Conservation (phyloP, 164 flowering plant genomes). For the Magnolia officinalis region DNA sequence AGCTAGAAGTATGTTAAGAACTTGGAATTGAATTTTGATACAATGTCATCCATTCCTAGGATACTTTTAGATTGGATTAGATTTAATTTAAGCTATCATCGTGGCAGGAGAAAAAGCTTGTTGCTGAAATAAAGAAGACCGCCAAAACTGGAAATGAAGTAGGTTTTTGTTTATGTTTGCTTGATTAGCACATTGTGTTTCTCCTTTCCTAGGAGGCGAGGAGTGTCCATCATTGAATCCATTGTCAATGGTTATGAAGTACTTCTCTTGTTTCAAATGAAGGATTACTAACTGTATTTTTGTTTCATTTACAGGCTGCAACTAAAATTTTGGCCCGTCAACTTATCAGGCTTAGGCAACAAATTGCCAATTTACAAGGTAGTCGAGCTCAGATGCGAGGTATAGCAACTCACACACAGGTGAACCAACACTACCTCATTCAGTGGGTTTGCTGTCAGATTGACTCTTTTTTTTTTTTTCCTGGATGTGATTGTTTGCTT, state of each 20-base stretch:
- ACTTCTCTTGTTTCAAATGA: not conserved
- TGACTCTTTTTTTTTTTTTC: not conserved
- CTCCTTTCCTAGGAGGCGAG: not conserved
- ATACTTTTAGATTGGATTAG: not conserved
- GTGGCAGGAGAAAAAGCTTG: constrained; percentile 87
- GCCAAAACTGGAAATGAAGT: constrained; percentile 98
- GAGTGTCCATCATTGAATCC: not conserved
- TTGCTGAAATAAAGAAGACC: constrained; percentile 86
- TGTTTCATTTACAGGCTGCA: constrained; percentile 55
- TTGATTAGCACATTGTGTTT: not conserved
- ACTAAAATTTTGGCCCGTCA: constrained; percentile 89
- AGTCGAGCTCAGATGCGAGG: constrained; percentile 97
- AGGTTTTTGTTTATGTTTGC: not conserved
- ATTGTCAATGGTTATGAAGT: not conserved
- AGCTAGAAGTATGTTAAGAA: constrained; percentile 59
- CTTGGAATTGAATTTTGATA: not conserved
- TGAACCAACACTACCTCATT: constrained; percentile 11
- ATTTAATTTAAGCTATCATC: constrained; percentile 4
- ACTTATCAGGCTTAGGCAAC: constrained; percentile 82
- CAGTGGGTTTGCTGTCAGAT: not conserved
- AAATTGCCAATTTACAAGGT: constrained; percentile 80
- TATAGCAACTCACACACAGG: constrained; percentile 92
- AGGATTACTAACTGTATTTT: not conserved
- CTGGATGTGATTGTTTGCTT: constrained; percentile 2
- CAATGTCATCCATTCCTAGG: not conserved